These are phyloP conservation scores for Tricholoma bakamatsutake DNA, from an alignment of 768 basidiomycete species.

Conservation along the genomic window DNA sequence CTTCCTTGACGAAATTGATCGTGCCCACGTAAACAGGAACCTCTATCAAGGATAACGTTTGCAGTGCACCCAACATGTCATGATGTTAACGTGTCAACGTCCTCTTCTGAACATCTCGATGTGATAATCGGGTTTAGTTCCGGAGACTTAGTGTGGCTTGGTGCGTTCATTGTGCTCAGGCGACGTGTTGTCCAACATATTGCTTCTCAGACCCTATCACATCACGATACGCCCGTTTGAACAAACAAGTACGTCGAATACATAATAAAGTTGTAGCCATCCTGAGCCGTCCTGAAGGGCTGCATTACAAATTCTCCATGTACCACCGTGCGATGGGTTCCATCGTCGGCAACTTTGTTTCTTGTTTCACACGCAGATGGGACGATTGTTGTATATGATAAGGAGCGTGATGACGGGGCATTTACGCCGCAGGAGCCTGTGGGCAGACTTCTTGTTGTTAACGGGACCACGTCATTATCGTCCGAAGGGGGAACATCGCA, in stretches of 20 bases:
- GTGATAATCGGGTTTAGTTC: slow-evolving; percentile 89
- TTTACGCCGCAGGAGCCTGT: slow-evolving; percentile 61
- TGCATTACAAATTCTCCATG: slow-evolving; percentile 76
- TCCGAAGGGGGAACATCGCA: slow-evolving; percentile 26
- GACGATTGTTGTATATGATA: slow-evolving; percentile 85
- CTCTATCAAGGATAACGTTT: slow-evolving; percentile 80
- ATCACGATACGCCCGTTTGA: slow-evolving; percentile 78
- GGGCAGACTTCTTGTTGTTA: slow-evolving; percentile 21
- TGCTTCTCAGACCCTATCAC: slow-evolving; percentile 61
- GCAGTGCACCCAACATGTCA: slow-evolving; percentile 87
- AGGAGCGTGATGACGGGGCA: slow-evolving; percentile 80
- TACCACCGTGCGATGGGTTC: slow-evolving; percentile 90
- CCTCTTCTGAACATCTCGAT: slow-evolving; percentile 74
- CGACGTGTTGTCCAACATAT: slow-evolving; percentile 7
- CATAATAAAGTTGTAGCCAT: neutral
- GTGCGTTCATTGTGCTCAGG: slow-evolving; percentile 32
- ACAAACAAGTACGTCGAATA: slow-evolving; percentile 60
- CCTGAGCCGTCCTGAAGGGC: slow-evolving; percentile 39
- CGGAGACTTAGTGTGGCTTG: slow-evolving; percentile 96
- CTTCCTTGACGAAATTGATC: slow-evolving; percentile 7
- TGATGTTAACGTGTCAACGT: slow-evolving; percentile 76
- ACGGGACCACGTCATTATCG: slow-evolving; percentile 16
- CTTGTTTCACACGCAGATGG: slow-evolving; percentile 87
- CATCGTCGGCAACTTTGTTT: slow-evolving; percentile 72
- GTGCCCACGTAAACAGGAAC: slow-evolving; percentile 51